Base-by-base conservation (phyloP, 208 protist genomes). In the Porcisia hertigi region DNA sequence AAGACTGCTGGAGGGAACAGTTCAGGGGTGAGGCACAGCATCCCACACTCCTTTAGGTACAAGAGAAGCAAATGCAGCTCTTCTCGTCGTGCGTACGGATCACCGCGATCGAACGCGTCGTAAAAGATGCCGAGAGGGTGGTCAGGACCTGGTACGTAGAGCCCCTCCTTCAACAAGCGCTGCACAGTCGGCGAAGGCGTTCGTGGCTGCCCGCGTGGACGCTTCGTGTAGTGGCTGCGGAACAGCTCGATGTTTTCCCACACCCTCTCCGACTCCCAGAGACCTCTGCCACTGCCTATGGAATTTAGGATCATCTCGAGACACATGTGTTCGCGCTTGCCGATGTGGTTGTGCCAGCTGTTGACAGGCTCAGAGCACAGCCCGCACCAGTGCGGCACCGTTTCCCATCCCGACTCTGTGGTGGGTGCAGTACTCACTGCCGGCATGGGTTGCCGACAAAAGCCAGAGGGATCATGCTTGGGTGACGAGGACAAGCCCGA, bases 281-380 rank as follows among this genome's bases (percentile, higher is more conserved):
- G 69, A 30, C 91, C 77, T 30, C 67, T 74, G 58, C 77, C 70
- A 5, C 80, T 41, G 6, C 88, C 77, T 52, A 92, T 25, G 18
- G 86, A 76, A 45, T 96, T 85, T 14, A 89, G 87, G 59, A 92
- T 81, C 82, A 90, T 86, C 64, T 90, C 92, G 9, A 96, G 65
- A 36, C 87, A 93, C 47, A 96, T 88, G 71, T 96, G 92, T 30
- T 96, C 92, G 7, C 90, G 88, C 79, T 96, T 96, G 45, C 92
- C 92, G 2, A 85, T 25, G 81, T 96, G 92, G 25, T 88, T 69
- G 25, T 90, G 81, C 90, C 92, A 93, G n/a, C 53, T 71, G 71
- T 92, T 93, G 52, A 91, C 59, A 3, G 92, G 92, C 77, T 96
- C 89, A 14, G 36, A 54, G 67, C 92, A 96, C 25, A 96, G 76